Conservation (phyloP, 495 filamentous ascomycete genomes). For the Cladorrhinum samala region DNA sequence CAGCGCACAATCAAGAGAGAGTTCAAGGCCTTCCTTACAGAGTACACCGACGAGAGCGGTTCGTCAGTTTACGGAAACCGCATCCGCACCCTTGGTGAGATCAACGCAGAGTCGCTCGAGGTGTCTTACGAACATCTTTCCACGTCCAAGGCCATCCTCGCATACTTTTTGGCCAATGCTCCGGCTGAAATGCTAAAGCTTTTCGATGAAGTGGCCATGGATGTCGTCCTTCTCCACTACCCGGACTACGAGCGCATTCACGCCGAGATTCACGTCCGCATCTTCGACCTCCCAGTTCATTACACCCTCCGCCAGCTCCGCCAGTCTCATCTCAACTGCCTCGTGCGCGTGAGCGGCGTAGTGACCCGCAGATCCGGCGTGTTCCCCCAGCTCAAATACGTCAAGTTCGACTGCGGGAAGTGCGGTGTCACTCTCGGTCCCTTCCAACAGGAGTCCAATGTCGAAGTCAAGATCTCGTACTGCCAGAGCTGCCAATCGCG, state of each 20-base stretch:
- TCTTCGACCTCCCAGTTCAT: slow-evolving; percentile 86
- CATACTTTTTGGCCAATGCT: slow-evolving; percentile 94
- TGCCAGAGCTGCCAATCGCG: slow-evolving; percentile 97
- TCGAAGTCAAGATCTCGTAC: slow-evolving; percentile 92
- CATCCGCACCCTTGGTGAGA: slow-evolving; percentile 86
- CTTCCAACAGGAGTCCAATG: slow-evolving; percentile 93
- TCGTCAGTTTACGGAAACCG: slow-evolving; percentile 91
- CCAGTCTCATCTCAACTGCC: slow-evolving; percentile 93
- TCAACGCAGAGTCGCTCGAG: slow-evolving; percentile 93
- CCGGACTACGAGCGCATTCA: slow-evolving; percentile 97
- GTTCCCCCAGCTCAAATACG: slow-evolving; percentile 96
- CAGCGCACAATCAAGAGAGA: slow-evolving; percentile 90
- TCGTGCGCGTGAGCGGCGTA: slow-evolving; percentile 90
- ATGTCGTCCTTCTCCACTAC: slow-evolving; percentile 90
- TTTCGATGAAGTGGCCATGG: slow-evolving; percentile 95
- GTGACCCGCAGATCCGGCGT: slow-evolving; percentile 96
- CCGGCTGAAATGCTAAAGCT: slow-evolving; percentile 90
- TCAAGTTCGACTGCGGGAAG: slow-evolving; percentile 94
- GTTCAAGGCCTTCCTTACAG: slow-evolving; percentile 95
- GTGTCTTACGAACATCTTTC: slow-evolving; percentile 92
- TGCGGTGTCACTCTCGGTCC: slow-evolving; percentile 89
- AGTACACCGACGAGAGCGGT: slow-evolving; percentile 82
- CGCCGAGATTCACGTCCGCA: slow-evolving; percentile 95
- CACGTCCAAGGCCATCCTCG: slow-evolving; percentile 87
- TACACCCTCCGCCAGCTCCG: slow-evolving; percentile 97